phyloP scores from a whole-genome alignment of 345 rosid genomes.

The Salix exigua region DNA sequence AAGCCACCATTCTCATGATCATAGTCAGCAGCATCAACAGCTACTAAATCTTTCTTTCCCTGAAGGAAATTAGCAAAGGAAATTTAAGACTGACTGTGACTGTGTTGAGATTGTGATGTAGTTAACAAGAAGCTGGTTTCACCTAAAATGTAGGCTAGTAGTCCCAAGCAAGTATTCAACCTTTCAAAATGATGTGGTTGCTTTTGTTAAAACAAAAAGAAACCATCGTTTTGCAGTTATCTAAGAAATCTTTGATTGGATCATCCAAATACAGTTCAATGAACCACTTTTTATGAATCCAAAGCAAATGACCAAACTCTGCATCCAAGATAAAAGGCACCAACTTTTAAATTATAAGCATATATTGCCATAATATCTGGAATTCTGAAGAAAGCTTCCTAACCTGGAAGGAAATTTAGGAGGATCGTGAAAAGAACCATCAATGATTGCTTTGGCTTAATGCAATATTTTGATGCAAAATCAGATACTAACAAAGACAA shows the following conservation, averaged over 20 bases:
- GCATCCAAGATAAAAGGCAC: too few species aligned
- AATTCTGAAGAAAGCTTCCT: not conserved
- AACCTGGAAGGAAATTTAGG: not conserved
- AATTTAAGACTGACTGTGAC: not conserved
- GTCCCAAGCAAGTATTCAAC: not conserved
- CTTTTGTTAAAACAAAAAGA: too few species aligned
- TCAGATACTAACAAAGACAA: not conserved
- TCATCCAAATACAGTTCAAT: not conserved
- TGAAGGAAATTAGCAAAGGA: conserved; percentile 19
- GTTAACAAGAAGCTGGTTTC: not conserved
- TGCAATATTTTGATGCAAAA: not conserved
- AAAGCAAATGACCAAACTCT: not conserved
- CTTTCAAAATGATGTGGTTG: not conserved
- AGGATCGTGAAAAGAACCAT: not conserved
- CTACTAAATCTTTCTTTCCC: conserved; percentile 85
- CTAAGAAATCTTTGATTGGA: not conserved
- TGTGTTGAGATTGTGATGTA: not conserved
- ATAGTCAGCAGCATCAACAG: conserved; percentile 60
- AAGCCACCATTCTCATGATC: conserved; percentile 41
- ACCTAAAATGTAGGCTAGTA: not conserved
- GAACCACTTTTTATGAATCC: not conserved
- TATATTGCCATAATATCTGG: too few species aligned
- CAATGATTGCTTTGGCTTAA: not conserved
- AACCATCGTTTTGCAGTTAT: not conserved
- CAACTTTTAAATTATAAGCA: too few species aligned